Evolutionary conservation across 495 filamentous ascomycete species (phyloP).

Genomic region (Podospora appendiculata): DNA sequence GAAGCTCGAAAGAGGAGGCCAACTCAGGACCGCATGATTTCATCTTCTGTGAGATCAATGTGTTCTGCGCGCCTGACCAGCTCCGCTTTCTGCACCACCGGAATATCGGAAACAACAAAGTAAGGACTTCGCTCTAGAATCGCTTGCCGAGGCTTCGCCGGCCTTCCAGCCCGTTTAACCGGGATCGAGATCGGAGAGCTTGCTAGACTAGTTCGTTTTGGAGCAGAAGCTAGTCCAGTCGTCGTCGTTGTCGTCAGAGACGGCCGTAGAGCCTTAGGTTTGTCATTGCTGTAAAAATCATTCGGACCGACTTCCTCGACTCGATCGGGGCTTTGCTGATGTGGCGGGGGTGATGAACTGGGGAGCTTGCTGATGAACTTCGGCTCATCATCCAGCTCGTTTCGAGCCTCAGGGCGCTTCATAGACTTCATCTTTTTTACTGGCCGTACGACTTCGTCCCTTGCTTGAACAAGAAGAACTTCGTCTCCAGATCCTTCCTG

Average conservation of each 20-base stretch:
- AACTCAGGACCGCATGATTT: background rate
- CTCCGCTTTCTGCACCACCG: slow-evolving; percentile 1
- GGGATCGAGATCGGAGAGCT: no score
- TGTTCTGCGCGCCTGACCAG: background rate
- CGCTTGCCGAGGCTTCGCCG: background rate
- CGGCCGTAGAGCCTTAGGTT: background rate
- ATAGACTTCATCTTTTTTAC: background rate
- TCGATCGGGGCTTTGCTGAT: no score
- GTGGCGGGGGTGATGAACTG: background rate
- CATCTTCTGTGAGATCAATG: slow-evolving; percentile 6
- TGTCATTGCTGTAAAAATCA: background rate
- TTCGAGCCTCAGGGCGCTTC: background rate
- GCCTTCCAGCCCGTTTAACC: no score
- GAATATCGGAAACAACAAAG: background rate
- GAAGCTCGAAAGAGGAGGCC: no score
- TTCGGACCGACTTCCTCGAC: background rate
- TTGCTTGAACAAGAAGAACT: slow-evolving; percentile 1
- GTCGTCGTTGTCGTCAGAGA: background rate
- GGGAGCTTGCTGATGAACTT: background rate
- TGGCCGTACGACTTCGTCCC: background rate
- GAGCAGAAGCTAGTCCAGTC: background rate
- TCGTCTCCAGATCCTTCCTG: background rate
- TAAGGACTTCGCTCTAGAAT: background rate
- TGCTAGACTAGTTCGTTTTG: no score
- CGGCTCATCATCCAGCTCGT: background rate